Percentiles rank a stretch among this genome's conserved stretches.
These are phyloP conservation scores for Kodamaea nitidulidarum DNA, from an alignment of 805 yeast species.

Conservation along the genomic window DNA sequence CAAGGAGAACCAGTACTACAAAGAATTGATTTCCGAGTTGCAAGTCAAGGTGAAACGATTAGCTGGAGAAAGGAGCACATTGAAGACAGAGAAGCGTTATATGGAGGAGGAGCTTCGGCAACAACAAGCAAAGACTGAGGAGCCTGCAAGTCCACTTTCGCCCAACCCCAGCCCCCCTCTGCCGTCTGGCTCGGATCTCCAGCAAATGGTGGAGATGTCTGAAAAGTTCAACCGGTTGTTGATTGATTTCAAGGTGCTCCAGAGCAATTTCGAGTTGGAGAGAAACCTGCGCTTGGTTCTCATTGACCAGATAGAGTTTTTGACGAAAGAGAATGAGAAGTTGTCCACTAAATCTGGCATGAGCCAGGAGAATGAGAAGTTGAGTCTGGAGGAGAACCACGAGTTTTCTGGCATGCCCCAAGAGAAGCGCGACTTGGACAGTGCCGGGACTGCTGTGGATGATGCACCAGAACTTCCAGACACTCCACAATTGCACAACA, in stretches of 20 bases:
- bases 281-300: conserved; percentile 48
- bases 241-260: conserved; percentile 38
- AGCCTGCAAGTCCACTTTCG: neutral
- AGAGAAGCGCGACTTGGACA: conserved; percentile 7
- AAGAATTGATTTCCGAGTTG: conserved; percentile 30
- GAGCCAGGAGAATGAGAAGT: too few species aligned
- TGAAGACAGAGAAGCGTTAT: conserved; percentile 6
- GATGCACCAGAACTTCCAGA: conserved; percentile 14
- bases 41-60: conserved; percentile 22
- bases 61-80: conserved; percentile 15
- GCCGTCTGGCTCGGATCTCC: conserved; percentile 9
- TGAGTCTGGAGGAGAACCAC: conserved; percentile 3
- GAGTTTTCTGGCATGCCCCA: too few species aligned
- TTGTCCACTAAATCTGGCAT: conserved; percentile 11
- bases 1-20: conserved; percentile 29
- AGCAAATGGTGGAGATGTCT: conserved; percentile 15
- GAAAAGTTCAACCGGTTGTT: conserved; percentile 27
- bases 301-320: conserved; percentile 51
- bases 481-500: conserved; percentile 1
- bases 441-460: conserved; percentile 6
- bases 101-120: conserved; percentile 1
- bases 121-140: neutral
- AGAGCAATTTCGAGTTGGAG: conserved; percentile 51
- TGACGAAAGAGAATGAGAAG: conserved; percentile 34
- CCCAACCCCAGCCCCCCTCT: neutral